These are phyloP conservation scores for Myochromella boudieri DNA, from an alignment of 768 basidiomycete species.

Conservation along the genomic window DNA sequence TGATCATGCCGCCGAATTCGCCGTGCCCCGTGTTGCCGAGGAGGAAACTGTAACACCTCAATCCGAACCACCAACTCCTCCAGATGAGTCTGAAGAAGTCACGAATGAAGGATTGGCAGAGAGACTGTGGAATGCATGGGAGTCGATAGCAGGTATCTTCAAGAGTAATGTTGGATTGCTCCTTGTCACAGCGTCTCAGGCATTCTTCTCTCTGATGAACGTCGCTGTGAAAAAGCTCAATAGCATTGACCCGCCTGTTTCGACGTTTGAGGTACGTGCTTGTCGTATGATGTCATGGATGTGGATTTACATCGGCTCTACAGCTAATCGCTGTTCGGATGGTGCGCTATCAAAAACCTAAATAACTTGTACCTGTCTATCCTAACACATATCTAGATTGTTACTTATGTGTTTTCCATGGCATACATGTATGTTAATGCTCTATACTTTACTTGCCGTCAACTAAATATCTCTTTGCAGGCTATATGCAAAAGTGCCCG, in stretches of 20 bases:
- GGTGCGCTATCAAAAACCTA: conserved; percentile 32
- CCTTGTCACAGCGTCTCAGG: conserved; percentile 54
- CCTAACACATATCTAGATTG: conserved; percentile 29
- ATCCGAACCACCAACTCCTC: conserved; percentile 11
- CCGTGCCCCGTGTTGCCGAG: conserved; percentile 8
- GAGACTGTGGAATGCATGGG: no score
- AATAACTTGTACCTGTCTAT: conserved; percentile 1
- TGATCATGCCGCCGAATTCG: conserved; percentile 15
- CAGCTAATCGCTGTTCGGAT: conserved; percentile 60
- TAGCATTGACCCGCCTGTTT: conserved; percentile 54
- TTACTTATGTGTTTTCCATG: conserved; percentile 53
- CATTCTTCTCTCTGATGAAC: conserved; percentile 63
- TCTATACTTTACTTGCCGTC: neutral
- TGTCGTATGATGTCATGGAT: neutral
- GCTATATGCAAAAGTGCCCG: conserved; percentile 36
- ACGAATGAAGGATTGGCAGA: no score
- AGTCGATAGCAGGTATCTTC: conserved; percentile 10
- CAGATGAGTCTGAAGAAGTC: conserved; percentile 3
- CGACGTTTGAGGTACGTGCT: conserved; percentile 48
- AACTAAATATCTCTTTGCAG: conserved; percentile 19
- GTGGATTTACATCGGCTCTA: neutral
- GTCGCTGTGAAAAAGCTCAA: conserved; percentile 64
- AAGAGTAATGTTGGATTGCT: conserved; percentile 56
- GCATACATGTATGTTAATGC: conserved; percentile 44
- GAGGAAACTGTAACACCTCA: neutral